Percentiles rank a stretch among this genome's conserved stretches.
Evolutionary conservation across 139 green algal genomes (phyloP).

Genomic region (Picochlorum sp.): DNA sequence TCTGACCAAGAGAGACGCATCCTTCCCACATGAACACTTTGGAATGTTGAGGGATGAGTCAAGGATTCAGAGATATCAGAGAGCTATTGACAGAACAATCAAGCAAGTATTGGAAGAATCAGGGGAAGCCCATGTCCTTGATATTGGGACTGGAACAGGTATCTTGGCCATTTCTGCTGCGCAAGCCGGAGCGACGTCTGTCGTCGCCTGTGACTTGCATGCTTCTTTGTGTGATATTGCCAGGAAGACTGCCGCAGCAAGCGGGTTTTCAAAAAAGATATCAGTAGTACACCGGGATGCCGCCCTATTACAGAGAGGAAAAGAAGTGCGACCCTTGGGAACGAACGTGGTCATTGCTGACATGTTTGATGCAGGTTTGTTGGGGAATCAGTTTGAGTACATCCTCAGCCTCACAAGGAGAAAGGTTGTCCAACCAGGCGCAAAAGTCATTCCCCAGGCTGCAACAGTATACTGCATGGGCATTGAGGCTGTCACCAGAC

Average conservation of each 20-base stretch:
- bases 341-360: conserved; percentile 59
- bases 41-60: conserved; percentile 36
- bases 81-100: conserved; percentile 40
- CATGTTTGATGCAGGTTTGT: conserved; percentile 58
- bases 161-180: conserved; percentile 58
- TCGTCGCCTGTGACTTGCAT: conserved; percentile 52
- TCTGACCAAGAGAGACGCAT: conserved; percentile 42
- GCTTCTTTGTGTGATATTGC: conserved; percentile 24
- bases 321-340: conserved; percentile 44
- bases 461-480: conserved; percentile 69
- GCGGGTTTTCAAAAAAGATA: conserved; percentile 31
- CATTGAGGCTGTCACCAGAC: conserved; percentile 41
- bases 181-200: conserved; percentile 39
- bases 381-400: conserved; percentile 47
- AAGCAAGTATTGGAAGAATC: conserved; percentile 5
- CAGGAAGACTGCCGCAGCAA: conserved; percentile 33
- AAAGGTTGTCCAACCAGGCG: conserved; percentile 41
- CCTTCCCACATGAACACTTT: conserved; percentile 58
- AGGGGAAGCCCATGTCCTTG: conserved; percentile 55
- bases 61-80: conserved; percentile 32
- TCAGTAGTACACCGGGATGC: conserved; percentile 40
- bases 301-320: conserved; percentile 33
- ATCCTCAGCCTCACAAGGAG: conserved; percentile 45
- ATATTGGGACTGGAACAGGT: conserved; percentile 77
- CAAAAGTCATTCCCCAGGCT: conserved; percentile 44